Evolutionary conservation across 1,284 basidiomycete species (phyloP), one percentile per base, ranked within the genome.

Genomic region (Pseudozyma sp.): DNA sequence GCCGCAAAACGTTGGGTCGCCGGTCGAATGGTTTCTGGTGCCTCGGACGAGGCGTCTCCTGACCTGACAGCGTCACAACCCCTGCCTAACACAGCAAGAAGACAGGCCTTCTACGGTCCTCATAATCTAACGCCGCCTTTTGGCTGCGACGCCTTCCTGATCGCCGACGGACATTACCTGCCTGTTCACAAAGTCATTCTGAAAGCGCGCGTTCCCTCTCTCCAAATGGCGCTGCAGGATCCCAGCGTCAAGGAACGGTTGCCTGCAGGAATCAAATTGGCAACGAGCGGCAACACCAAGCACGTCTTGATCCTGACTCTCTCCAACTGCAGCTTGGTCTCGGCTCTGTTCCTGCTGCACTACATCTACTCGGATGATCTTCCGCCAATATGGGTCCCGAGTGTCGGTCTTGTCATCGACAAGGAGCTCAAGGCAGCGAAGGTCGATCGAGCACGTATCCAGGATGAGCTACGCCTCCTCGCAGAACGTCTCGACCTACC

Each of bases 341-440:
- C 93, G 0, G 86, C 91, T 5, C 87, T 97, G 9, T 88, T 97
- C 29, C 86, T 98, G 7, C 83, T 97, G 16, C 88, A 91, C 49
- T 98, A 96, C 81, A 83, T 98, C 11, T 98, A 98, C 85, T 89
- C 92, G 3, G 95, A 98, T 83, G 88, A 91, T 31, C 84, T 95
- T 0, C 87, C 92, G 7, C 89, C 93, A 0, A 82, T 96, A 7
- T 97, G 94, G 93, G 94, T 97, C 79, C 87, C 88, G 11, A 90
- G 94, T 11, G 87, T 97, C 10, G 86, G 87, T 1, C 80, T 86
- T 1, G 85, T 86, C 2, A 85, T 92, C 3, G 86, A 87, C 46
- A 81, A 81, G 5, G 83, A 86, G 7, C 84, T 88, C 16, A 76
- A 77, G 1, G 85, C 87, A 48, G 86, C 94, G 54, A 91, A 91